Base-by-base conservation (phyloP, 345 rosid species). In the Mallotus nudiflorus region DNA sequence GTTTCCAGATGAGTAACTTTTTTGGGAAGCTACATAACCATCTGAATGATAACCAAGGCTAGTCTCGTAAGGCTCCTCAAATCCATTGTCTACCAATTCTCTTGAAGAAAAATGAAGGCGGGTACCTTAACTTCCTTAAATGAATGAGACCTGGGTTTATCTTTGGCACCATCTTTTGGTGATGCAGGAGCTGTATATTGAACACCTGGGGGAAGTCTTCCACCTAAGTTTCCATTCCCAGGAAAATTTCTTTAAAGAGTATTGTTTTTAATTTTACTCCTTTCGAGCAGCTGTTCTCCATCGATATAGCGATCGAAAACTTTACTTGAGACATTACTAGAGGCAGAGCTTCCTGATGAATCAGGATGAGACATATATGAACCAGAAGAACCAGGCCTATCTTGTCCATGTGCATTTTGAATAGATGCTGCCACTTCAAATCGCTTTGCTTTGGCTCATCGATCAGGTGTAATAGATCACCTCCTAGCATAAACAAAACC, bases 281-380 rank as follows among this genome's bases (percentile, higher is more conserved):
- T 86, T 71, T 84, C 97, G 57, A 77, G 82, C 68, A 82, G 84
- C 78, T 92, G 92, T 78, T 96, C 99, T 49, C 96, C 99, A 81
- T 89, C 99, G 48, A 95, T 92, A 80, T 85, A 96, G 49, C 94
- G 91, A 72, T 96, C 98, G 78, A 92, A 77, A 56, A 95, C 86
- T 82, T 84, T 89, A 71, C 83, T 89, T 31, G 98, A 92, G 75
- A 84, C 81, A 65, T 82, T 89, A 77, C 97, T 89, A 28, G 96
- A 87, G 20, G 97, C 84, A 15, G 98, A 89, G 78, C 76, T 85
- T 73, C 84, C 93, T 2, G 96, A 89, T 35, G 85, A 85, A 82
- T 87, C 89, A 57, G 66, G 81, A 63, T 66, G 83, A 72, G 74
- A 59, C 69, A 75, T 86, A 14, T 75, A 81, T 71, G 81, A 73